phyloP scores from a whole-genome alignment of 306 rosid species.

The Spatholobus suberectus region DNA sequence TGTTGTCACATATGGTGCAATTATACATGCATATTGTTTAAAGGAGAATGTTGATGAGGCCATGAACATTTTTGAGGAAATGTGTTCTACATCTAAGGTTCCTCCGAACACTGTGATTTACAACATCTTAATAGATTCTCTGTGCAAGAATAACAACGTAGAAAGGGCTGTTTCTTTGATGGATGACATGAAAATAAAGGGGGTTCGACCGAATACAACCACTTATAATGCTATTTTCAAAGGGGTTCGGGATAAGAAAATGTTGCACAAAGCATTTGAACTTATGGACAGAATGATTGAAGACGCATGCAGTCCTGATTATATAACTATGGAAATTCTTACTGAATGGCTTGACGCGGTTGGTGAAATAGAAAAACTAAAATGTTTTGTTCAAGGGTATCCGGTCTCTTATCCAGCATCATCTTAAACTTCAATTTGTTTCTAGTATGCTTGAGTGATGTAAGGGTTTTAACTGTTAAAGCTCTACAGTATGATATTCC shows the following conservation, averaged over 20 bases:
- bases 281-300: constrained; percentile 74
- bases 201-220: constrained; percentile 61
- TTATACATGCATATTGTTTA: constrained; percentile 77
- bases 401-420: constrained; percentile 32
- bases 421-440: constrained; percentile 5
- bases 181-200: constrained; percentile 65
- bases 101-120: constrained; percentile 73
- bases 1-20: constrained; percentile 74
- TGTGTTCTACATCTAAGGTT: constrained; percentile 58
- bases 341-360: constrained; percentile 75
- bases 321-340: constrained; percentile 74
- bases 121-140: constrained; percentile 66
- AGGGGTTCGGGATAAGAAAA: constrained; percentile 55
- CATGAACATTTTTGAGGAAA: constrained; percentile 63
- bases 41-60: constrained; percentile 55
- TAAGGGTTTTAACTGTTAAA: constrained; percentile 3
- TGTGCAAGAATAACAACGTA: constrained; percentile 64
- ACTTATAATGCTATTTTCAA: constrained; percentile 74
- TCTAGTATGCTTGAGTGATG: constrained; percentile 16
- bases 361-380: constrained; percentile 59
- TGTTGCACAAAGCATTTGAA: constrained; percentile 59
- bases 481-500: constrained; percentile 11
- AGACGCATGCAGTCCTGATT: constrained; percentile 72
- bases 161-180: constrained; percentile 60
- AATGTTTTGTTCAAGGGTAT: constrained; percentile 54